A percentile compares a stretch with the other conserved stretches of the same genome.
Evolutionary conservation across 2,329 filamentous ascomycete genomes (phyloP).

Genomic region (Hymenotorrendiella dingleyae): DNA sequence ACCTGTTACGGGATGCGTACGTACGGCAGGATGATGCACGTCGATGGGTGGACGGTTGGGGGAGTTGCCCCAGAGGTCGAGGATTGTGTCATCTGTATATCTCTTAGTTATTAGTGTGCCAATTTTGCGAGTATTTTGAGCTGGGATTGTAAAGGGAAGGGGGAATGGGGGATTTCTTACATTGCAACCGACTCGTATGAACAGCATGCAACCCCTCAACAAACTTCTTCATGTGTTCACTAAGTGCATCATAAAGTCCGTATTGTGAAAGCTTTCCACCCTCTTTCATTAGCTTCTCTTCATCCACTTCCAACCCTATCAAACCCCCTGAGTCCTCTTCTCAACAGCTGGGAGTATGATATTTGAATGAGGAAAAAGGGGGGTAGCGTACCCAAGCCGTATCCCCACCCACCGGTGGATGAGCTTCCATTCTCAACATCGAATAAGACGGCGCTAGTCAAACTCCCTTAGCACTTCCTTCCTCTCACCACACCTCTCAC

Average conservation of each 20-base stretch:
- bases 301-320: no score
- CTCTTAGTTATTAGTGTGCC: no score
- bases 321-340: no score
- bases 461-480: no score
- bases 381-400: constrained; percentile 48
- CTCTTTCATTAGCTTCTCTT: no score
- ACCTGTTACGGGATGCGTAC: constrained; percentile 28
- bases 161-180: constrained; percentile 8
- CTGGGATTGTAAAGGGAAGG: not conserved
- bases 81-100: no score
- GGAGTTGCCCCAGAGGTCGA: constrained; percentile 19
- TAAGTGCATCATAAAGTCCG: constrained; percentile 21
- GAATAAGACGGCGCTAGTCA: constrained; percentile 41
- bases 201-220: constrained; percentile 18
- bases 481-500: no score
- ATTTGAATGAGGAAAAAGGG: no score
- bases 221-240: constrained; percentile 16
- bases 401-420: constrained; percentile 67
- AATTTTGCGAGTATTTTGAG: constrained; percentile 4
- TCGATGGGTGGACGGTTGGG: constrained; percentile 27
- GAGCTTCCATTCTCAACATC: constrained; percentile 45
- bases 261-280: no score
- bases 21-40: constrained; percentile 26
- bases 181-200: constrained; percentile 21
- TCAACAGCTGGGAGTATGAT: no score